Conservation (phyloP, 805 yeast species). For the Wickerhamiella bombiphila region DNA sequence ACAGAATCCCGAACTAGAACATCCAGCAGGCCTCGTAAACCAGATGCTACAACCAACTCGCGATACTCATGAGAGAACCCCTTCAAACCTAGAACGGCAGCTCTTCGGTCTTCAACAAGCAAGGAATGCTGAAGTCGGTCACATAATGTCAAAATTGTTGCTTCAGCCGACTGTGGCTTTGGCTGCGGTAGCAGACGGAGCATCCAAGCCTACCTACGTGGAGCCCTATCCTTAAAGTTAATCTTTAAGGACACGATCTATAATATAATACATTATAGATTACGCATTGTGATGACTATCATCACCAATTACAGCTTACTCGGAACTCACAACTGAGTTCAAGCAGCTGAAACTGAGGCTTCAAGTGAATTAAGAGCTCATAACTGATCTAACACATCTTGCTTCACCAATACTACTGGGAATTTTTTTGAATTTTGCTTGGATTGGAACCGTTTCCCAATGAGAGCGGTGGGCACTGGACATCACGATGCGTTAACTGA, state of each 20-base stretch:
- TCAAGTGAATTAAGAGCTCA: too few relatives aligned
- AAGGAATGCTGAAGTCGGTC: constrained; percentile 77
- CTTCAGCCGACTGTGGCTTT: constrained; percentile 49
- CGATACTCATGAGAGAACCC: constrained; percentile 79
- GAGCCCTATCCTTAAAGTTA: background rate
- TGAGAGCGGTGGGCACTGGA: constrained; percentile 67
- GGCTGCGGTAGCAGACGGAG: constrained; percentile 33
- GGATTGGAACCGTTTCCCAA: too few relatives aligned
- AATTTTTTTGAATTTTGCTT: background rate
- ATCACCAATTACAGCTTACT: too few relatives aligned
- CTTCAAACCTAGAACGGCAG: constrained; percentile 80
- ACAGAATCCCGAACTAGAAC: constrained; percentile 51
- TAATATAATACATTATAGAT: background rate
- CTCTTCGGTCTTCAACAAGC: constrained; percentile 68
- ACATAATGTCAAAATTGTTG: constrained; percentile 75
- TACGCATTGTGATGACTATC: too few relatives aligned
- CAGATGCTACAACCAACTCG: constrained; percentile 80
- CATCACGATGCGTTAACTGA: constrained; percentile 91
- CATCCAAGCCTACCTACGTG: constrained; percentile 11
- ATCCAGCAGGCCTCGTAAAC: constrained; percentile 55
- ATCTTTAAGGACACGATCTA: background rate
- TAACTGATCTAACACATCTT: too few relatives aligned
- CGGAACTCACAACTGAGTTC: too few relatives aligned
- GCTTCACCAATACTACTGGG: background rate
- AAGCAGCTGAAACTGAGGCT: too few relatives aligned